Evolutionary conservation across 768 basidiomycete genomes (phyloP).

Genomic region (Mycena galericulata): DNA sequence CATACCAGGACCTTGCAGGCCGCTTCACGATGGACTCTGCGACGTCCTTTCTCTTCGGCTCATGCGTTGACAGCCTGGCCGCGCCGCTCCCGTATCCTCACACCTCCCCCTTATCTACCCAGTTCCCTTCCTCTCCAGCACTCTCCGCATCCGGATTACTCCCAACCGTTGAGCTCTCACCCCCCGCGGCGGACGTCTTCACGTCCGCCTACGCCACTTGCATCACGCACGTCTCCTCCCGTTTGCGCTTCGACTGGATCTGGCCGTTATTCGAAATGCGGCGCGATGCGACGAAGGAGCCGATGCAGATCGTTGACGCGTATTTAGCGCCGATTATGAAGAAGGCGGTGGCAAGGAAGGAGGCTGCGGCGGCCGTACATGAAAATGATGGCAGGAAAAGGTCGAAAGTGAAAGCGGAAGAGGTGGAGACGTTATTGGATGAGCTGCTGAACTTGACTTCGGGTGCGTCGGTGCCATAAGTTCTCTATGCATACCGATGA

Average conservation of each 20-base stretch:
- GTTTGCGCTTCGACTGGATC: slow-evolving; percentile 54
- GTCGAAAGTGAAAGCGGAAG: neutral
- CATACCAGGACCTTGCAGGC: slow-evolving; percentile 54
- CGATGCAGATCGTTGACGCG: slow-evolving; percentile 57
- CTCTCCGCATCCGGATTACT: slow-evolving; percentile 39
- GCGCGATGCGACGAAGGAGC: slow-evolving; percentile 57
- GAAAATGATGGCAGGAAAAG: neutral
- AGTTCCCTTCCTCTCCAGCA: too few species aligned
- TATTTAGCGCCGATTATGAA: slow-evolving; percentile 47
- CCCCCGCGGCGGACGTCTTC: slow-evolving; percentile 47
- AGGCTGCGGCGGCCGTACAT: slow-evolving; percentile 40
- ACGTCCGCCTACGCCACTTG: slow-evolving; percentile 61
- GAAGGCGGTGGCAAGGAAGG: slow-evolving; percentile 39
- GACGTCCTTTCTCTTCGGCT: slow-evolving; percentile 67
- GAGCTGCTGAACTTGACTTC: slow-evolving; percentile 64
- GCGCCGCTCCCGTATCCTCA: slow-evolving; percentile 61
- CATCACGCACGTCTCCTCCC: slow-evolving; percentile 54
- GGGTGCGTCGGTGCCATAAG: slow-evolving; percentile 45
- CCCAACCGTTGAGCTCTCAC: slow-evolving; percentile 20
- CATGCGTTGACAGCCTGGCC: slow-evolving; percentile 58
- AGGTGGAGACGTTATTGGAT: slow-evolving; percentile 61
- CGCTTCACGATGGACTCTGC: slow-evolving; percentile 72
- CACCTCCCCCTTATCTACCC: too few species aligned
- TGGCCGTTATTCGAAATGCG: slow-evolving; percentile 69
- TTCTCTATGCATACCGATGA: neutral